A percentile compares a stretch with the other conserved stretches of the same genome.
phyloP scores from a whole-genome alignment of 176 grass and related monocot genomes.

The Phoenix roebelenii region DNA sequence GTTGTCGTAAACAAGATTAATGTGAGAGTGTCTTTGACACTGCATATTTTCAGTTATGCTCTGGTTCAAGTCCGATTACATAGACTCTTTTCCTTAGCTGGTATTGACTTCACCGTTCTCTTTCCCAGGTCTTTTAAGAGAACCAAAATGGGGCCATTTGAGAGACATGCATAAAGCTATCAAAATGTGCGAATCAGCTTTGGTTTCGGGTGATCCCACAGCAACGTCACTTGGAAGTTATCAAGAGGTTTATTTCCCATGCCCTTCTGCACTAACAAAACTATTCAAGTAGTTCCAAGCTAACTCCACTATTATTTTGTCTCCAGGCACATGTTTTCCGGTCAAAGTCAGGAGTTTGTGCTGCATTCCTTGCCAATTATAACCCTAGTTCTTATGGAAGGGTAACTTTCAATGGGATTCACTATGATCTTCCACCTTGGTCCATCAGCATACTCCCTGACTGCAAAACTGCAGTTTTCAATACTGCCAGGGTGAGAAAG shows the following conservation, averaged over 20 bases:
- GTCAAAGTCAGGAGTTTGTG: conserved; percentile 53
- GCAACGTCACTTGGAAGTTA: conserved; percentile 47
- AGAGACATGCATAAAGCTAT: conserved; percentile 89
- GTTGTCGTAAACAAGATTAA: too few species aligned
- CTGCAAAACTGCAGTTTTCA: conserved; percentile 80
- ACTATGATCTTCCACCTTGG: conserved; percentile 69
- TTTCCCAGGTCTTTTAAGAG: conserved; percentile 59
- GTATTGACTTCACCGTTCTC: neutral
- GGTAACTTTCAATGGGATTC: conserved; percentile 53
- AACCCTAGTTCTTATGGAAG: conserved; percentile 33
- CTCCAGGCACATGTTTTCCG: conserved; percentile 66
- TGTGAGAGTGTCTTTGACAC: too few species aligned
- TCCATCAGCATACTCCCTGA: conserved; percentile 88
- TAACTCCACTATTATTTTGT: conserved; percentile 9
- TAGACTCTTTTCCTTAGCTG: too few species aligned
- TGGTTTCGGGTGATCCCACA: conserved; percentile 54
- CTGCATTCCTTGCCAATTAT: conserved; percentile 77
- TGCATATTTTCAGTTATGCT: too few species aligned
- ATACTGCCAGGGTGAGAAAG: conserved; percentile 68
- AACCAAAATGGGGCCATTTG: conserved; percentile 96
- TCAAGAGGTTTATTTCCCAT: conserved; percentile 39
- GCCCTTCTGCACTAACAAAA: neutral
- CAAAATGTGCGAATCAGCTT: conserved; percentile 51
- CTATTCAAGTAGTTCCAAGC: neutral
- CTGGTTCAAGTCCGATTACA: too few species aligned